Conservation (phyloP, 1,139 yeast genomes). For the Kluyveromyces sp. region DNA sequence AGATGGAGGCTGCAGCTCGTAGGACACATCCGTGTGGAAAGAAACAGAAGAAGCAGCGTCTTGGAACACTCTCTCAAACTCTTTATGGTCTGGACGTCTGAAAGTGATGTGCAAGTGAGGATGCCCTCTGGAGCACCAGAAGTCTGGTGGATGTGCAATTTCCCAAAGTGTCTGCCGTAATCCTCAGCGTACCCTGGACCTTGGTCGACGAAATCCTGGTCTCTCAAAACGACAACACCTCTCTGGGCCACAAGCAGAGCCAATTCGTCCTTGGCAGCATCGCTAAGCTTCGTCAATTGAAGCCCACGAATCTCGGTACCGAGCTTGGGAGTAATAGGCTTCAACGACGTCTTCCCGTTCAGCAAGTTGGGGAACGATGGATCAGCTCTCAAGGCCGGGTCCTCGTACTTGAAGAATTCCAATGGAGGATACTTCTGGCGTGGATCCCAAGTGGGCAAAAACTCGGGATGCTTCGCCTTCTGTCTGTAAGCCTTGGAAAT, state of each 20-base stretch:
- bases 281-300: constrained; percentile 41
- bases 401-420: constrained; percentile 20
- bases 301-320: constrained; percentile 54
- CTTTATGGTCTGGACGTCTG: constrained; percentile 40
- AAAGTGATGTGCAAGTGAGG: constrained; percentile 59
- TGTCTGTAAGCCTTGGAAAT: constrained; percentile 21
- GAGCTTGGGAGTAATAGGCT: constrained; percentile 15
- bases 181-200: constrained; percentile 48
- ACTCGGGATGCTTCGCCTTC: constrained; percentile 31
- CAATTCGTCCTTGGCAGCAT: constrained; percentile 47
- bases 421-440: constrained; percentile 29
- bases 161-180: constrained; percentile 60
- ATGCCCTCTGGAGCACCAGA: constrained; percentile 55
- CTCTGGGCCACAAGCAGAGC: constrained; percentile 46
- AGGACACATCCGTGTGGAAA: constrained; percentile 68
- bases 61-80: constrained; percentile 33
- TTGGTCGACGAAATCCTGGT: constrained; percentile 47
- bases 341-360: constrained; percentile 5
- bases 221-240: constrained; percentile 42
- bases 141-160: constrained; percentile 66
- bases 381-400: constrained; percentile 24
- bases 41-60: constrained; percentile 32
- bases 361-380: constrained; percentile 19
- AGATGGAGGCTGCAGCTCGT: constrained; percentile 65
- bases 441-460: constrained; percentile 40